Evolutionary conservation across 2,329 filamentous ascomycete genomes (phyloP).

Genomic region (Fusarium brevicatenulatum): DNA sequence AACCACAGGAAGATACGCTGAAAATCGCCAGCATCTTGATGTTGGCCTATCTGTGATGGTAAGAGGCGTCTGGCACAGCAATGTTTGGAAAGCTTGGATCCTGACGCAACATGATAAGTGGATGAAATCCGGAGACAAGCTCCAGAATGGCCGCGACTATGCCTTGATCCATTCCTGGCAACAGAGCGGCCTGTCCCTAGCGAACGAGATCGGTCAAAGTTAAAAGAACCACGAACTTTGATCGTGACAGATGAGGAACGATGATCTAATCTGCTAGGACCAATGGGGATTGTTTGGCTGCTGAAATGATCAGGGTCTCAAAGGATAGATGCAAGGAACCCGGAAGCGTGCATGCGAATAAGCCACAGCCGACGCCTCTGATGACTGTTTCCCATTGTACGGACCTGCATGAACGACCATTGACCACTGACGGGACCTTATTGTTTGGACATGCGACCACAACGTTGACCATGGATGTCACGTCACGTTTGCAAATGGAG

Average conservation of each 20-base stretch:
- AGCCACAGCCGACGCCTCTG: constrained; percentile 36
- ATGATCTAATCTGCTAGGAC: constrained; percentile 5
- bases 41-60: not conserved
- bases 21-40: not conserved
- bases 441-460: not conserved
- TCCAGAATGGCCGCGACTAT: constrained; percentile 7
- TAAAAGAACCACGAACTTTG: constrained; percentile 13
- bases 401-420: constrained; percentile 1
- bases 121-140: not conserved
- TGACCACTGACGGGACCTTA: not conserved
- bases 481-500: not conserved
- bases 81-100: constrained; percentile 8
- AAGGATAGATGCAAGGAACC: constrained; percentile 26
- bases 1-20: not conserved
- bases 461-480: constrained; percentile 18
- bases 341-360: constrained; percentile 32
- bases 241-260: not conserved
- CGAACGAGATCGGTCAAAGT: constrained; percentile 18
- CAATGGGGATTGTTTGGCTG: constrained; percentile 7
- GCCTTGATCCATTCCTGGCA: constrained; percentile 22
- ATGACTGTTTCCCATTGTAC: not conserved
- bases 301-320: constrained; percentile 5
- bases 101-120: not conserved
- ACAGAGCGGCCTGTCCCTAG: constrained; percentile 12
- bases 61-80: constrained; percentile 14